Percentiles rank a stretch among this genome's conserved stretches.
These are phyloP conservation scores for Dactylellina sp. DNA, from an alignment of 2,329 filamentous ascomycete genomes.

Conservation along the genomic window DNA sequence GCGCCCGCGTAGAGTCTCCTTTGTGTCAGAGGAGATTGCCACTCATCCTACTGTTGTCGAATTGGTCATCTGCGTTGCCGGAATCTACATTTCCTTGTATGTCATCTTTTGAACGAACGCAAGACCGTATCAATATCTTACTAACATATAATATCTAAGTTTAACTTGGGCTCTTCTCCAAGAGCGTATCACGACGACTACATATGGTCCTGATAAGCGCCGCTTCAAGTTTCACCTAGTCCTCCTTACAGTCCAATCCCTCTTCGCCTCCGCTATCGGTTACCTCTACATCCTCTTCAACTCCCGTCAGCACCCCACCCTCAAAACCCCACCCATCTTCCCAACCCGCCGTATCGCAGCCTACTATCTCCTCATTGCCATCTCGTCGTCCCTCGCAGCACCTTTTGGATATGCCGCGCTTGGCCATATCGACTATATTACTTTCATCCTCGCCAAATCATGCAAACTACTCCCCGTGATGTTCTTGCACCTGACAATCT, in stretches of 20 bases:
- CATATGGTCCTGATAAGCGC: constrained; percentile 77
- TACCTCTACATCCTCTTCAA: constrained; percentile 80
- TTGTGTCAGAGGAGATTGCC: constrained; percentile 48
- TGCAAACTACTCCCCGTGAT: constrained; percentile 99
- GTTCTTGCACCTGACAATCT: constrained; percentile 93
- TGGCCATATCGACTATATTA: constrained; percentile 77
- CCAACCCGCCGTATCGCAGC: constrained; percentile 79
- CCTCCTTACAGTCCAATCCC: constrained; percentile 93
- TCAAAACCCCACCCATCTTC: constrained; percentile 72
- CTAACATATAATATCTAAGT: constrained; percentile 66
- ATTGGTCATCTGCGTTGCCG: constrained; percentile 86
- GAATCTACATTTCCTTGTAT: constrained; percentile 97
- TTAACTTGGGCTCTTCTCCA: constrained; percentile 96
- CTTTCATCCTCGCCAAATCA: constrained; percentile 77
- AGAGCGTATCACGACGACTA: constrained; percentile 95
- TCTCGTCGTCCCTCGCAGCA: constrained; percentile 74
- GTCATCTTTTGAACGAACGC: constrained; percentile 61
- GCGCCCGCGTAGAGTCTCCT: constrained; percentile 41
- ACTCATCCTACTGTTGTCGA: constrained; percentile 69
- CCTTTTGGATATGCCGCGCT: constrained; percentile 77
- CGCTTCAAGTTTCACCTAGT: constrained; percentile 94
- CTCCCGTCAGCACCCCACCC: constrained; percentile 65
- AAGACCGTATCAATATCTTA: constrained; percentile 13
- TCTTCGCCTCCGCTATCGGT: constrained; percentile 85
- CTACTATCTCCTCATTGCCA: constrained; percentile 82